phyloP scores from a whole-genome alignment of 805 yeast genomes.

The Phaffomyces antillensis region DNA sequence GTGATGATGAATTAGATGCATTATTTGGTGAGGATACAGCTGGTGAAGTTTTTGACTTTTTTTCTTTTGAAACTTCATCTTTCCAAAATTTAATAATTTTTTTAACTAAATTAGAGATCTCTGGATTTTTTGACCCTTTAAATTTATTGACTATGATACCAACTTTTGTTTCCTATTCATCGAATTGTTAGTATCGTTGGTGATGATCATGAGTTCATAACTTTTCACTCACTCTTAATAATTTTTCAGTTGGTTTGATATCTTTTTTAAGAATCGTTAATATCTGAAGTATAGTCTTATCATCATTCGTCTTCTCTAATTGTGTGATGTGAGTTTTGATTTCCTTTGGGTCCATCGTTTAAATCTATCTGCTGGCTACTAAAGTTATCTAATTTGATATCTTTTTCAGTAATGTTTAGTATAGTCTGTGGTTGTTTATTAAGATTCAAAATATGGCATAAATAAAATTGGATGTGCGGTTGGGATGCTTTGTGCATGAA shows the following conservation, averaged over 20 bases:
- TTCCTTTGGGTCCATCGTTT: constrained; percentile 60
- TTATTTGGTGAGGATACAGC: constrained; percentile 6
- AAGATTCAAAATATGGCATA: too few relatives aligned
- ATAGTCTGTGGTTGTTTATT: too few relatives aligned
- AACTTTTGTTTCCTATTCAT: constrained; percentile 70
- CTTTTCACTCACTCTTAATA: constrained; percentile 46
- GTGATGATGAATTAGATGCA: constrained; percentile 6
- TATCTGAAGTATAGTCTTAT: constrained; percentile 59
- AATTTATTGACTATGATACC: constrained; percentile 93
- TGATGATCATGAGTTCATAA: background rate
- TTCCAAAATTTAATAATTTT: constrained; percentile 85
- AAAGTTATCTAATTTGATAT: background rate
- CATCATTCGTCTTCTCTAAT: constrained; percentile 66
- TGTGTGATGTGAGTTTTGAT: constrained; percentile 61
- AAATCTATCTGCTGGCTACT: too few relatives aligned
- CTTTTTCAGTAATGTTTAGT: too few relatives aligned
- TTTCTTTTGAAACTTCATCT: constrained; percentile 72
- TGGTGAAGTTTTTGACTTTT: constrained; percentile 23
- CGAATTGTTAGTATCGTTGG: background rate
- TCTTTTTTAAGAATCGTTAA: constrained; percentile 59
- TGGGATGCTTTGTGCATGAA: too few relatives aligned
- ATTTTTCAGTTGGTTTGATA: constrained; percentile 76
- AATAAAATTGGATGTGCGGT: too few relatives aligned
- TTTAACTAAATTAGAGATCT: constrained; percentile 65
- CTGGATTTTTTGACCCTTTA: constrained; percentile 58